phyloP scores from a whole-genome alignment of 768 basidiomycete species.

The Tulasnella calospora region DNA sequence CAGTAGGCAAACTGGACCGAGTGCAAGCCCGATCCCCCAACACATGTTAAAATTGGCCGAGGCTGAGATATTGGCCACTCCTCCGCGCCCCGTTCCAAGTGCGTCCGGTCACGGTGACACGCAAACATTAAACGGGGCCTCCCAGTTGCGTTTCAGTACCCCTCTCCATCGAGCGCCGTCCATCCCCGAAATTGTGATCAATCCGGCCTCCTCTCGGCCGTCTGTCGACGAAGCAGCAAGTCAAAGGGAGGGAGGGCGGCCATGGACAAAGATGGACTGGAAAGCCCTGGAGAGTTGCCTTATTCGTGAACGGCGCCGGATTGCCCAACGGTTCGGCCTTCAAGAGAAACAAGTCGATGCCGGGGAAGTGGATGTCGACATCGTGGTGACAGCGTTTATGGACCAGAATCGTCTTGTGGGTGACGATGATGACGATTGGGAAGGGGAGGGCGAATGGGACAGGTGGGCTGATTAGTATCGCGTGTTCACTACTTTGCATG shows the following conservation, averaged over 20 bases:
- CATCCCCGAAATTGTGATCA: conserved; percentile 25
- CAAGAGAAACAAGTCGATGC: conserved; percentile 47
- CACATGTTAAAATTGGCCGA: not conserved
- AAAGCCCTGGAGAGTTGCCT: conserved; percentile 73
- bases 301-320: conserved; percentile 59
- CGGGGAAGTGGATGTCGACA: conserved; percentile 49
- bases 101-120: not conserved
- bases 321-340: conserved; percentile 38
- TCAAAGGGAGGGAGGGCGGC: conserved; percentile 21
- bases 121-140: not conserved
- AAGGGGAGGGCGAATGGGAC: conserved; percentile 18
- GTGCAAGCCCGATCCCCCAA: not conserved
- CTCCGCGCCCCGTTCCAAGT: conserved; percentile 36
- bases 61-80: not conserved
- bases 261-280: conserved; percentile 76
- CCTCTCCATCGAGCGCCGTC: not conserved
- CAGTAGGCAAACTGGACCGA: not conserved
- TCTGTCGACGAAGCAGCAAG: conserved; percentile 10
- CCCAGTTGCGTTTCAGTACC: not conserved
- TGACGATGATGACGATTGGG: conserved; percentile 15
- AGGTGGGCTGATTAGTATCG: not conserved
- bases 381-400: conserved; percentile 58
- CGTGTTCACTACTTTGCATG: no score
- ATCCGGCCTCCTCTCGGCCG: conserved; percentile 22
- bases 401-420: conserved; percentile 3